Percentiles rank a stretch among this genome's conserved stretches.
phyloP scores from a whole-genome alignment of 306 rosid species.

The Inga oerstediana region DNA sequence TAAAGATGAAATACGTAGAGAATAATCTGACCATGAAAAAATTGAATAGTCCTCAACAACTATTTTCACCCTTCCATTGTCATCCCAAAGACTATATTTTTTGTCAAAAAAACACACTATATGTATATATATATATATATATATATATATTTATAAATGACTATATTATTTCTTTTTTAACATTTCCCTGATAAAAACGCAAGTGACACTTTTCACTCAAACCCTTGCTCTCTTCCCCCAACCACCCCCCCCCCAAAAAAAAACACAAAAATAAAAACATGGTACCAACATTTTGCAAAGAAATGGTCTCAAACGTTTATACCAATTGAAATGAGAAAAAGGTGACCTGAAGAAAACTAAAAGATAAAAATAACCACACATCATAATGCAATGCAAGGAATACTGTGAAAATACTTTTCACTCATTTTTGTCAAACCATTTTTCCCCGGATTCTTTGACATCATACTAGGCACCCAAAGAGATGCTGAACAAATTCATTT shows the following conservation, averaged over 20 bases:
- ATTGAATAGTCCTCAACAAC: neutral
- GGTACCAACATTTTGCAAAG: neutral
- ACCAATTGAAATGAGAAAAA: neutral
- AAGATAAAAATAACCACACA: neutral
- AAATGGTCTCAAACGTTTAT: neutral
- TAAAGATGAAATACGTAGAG: too few species aligned
- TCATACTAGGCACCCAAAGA: conserved; percentile 8
- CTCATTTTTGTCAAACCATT: conserved; percentile 6
- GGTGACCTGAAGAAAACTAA: neutral
- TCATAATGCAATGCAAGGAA: conserved; percentile 3
- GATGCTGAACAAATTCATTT: conserved; percentile 8
- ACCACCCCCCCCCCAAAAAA: too few species aligned
- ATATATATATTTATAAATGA: too few species aligned
- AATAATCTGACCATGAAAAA: neutral
- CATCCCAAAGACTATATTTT: neutral
- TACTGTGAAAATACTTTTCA: neutral
- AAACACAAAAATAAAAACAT: too few species aligned
- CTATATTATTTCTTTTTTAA: neutral
- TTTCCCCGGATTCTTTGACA: conserved; percentile 10
- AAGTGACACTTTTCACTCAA: neutral
- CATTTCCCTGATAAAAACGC: neutral
- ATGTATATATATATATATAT: too few species aligned
- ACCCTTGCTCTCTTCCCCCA: neutral
- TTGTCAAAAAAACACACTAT: neutral
- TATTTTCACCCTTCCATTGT: neutral